phyloP scores from a whole-genome alignment of 495 filamentous ascomycete species.

The Xylaria sp. region DNA sequence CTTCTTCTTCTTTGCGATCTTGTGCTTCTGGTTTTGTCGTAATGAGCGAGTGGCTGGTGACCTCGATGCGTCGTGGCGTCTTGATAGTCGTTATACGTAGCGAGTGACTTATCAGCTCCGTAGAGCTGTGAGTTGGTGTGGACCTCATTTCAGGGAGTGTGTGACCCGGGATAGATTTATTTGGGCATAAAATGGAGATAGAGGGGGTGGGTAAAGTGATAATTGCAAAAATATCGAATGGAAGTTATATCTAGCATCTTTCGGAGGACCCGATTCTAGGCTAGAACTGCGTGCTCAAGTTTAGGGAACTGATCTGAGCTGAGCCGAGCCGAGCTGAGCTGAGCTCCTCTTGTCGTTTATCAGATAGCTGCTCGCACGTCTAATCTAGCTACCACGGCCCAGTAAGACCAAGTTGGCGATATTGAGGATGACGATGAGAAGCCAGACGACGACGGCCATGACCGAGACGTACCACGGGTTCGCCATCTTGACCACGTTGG shows the following conservation, averaged over 20 bases:
- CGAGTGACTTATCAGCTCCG: background rate
- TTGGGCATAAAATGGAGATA: background rate
- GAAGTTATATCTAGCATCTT: background rate
- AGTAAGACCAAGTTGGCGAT: slow-evolving; percentile 73
- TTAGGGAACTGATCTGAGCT: background rate
- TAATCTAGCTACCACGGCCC: slow-evolving; percentile 54
- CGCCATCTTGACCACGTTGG: slow-evolving; percentile 58
- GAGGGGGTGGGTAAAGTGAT: background rate
- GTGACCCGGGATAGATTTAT: background rate
- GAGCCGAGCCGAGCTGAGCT: no score
- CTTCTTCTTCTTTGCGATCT: background rate
- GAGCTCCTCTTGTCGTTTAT: background rate
- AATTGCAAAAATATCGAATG: background rate
- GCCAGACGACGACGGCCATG: slow-evolving; percentile 67
- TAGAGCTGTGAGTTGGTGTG: background rate
- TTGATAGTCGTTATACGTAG: background rate
- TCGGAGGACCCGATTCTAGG: background rate
- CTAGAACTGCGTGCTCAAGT: background rate
- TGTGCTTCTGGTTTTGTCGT: background rate
- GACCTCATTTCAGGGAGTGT: background rate
- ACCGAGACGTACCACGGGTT: slow-evolving; percentile 66
- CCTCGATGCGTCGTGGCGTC: background rate
- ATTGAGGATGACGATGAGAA: slow-evolving; percentile 75
- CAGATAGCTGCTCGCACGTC: background rate
- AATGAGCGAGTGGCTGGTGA: background rate